Conservation (phyloP, 306 rosid genomes). For the Citrullus colocynthis region DNA sequence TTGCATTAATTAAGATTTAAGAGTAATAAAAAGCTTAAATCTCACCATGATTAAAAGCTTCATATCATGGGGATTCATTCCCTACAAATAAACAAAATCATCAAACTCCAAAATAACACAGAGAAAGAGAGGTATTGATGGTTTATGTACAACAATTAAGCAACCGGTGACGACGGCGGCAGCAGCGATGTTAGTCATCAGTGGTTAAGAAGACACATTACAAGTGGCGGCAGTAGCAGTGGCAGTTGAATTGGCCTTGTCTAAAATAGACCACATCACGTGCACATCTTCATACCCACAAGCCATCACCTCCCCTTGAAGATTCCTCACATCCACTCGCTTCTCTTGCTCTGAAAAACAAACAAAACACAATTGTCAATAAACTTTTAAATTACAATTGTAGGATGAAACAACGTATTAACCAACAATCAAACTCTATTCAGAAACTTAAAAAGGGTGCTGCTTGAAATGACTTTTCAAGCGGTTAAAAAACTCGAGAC, state of each 20-base stretch:
- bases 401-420: no score
- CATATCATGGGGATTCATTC: slow-evolving; percentile 64
- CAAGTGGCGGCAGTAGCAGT: slow-evolving; percentile 4
- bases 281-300: slow-evolving; percentile 92
- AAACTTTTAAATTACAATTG: no score
- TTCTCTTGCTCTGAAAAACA: slow-evolving; percentile 33
- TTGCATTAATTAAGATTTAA: background rate
- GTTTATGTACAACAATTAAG: slow-evolving; percentile 19
- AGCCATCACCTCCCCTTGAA: slow-evolving; percentile 93
- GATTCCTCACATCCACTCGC: slow-evolving; percentile 33
- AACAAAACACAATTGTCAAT: no score
- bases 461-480: no score
- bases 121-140: background rate
- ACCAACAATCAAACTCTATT: no score
- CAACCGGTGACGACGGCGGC: background rate
- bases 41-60: slow-evolving; percentile 31
- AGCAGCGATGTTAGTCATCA: no score
- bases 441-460: no score
- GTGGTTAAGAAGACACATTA: slow-evolving; percentile 32
- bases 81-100: slow-evolving; percentile 14
- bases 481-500: background rate
- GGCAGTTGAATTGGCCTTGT: slow-evolving; percentile 54
- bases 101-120: background rate
- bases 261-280: slow-evolving; percentile 95
- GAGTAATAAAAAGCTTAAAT: slow-evolving; percentile 9